Evolutionary conservation across 2,329 filamentous ascomycete species (phyloP).

Genomic region (Neurospora sp.): DNA sequence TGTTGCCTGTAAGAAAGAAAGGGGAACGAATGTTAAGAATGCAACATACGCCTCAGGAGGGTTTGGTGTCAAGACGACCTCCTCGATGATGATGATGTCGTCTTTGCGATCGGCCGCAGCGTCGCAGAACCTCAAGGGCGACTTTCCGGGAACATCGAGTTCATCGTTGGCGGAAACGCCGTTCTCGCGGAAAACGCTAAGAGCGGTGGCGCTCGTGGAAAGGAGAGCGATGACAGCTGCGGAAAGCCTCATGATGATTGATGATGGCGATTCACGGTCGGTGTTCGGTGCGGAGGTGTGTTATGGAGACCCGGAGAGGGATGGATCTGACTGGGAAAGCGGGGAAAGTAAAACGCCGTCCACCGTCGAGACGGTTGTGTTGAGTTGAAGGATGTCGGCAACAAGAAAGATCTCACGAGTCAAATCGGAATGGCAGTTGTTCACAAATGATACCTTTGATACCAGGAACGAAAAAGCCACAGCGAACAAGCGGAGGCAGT

Average conservation of each 20-base stretch:
- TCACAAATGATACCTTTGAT: not conserved
- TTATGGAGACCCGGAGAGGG: not conserved
- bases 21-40: not conserved
- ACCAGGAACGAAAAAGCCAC: not conserved
- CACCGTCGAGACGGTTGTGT: not conserved
- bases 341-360: constrained; percentile 2
- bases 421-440: not conserved
- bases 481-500: not conserved
- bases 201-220: constrained; percentile 34
- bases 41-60: constrained; percentile 70
- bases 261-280: not conserved
- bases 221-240: constrained; percentile 34
- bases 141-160: constrained; percentile 68
- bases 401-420: not conserved
- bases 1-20: constrained; percentile 1
- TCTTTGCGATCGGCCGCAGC: constrained; percentile 43
- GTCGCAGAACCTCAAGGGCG: constrained; percentile 71
- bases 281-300: not conserved
- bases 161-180: constrained; percentile 38
- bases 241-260: constrained; percentile 30
- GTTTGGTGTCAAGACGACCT: constrained; percentile 75
- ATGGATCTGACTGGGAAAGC: not conserved
- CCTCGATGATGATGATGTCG: constrained; percentile 66
- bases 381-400: not conserved
- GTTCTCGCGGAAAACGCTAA: constrained; percentile 37